These are phyloP conservation scores for Magnaporthiopsis rhizophila DNA, from an alignment of 2,329 filamentous ascomycete genomes.

Conservation along the genomic window DNA sequence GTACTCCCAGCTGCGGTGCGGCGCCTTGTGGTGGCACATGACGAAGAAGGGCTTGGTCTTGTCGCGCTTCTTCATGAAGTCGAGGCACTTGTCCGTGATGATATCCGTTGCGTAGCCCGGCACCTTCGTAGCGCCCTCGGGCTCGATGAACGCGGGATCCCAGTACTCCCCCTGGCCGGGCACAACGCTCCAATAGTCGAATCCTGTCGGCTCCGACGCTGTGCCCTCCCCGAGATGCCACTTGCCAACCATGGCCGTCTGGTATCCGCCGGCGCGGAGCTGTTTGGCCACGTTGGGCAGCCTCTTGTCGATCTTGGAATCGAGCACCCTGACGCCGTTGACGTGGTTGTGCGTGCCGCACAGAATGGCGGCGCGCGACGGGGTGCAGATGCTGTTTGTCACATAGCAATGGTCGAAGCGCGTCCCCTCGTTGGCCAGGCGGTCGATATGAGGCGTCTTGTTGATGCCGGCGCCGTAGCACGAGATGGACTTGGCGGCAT, in stretches of 20 bases:
- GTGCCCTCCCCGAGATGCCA: conserved; percentile 44
- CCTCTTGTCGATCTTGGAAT: conserved; percentile 39
- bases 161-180: conserved; percentile 45
- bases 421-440: conserved; percentile 40
- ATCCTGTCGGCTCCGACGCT: conserved; percentile 37
- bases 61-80: conserved; percentile 27
- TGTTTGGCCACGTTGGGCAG: conserved; percentile 44
- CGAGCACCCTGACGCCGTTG: conserved; percentile 42
- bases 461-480: conserved; percentile 44
- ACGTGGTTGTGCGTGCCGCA: conserved; percentile 45
- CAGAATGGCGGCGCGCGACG: conserved; percentile 40
- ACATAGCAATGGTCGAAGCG: conserved; percentile 46
- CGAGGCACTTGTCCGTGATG: conserved; percentile 40
- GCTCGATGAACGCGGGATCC: conserved; percentile 40
- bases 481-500: conserved; percentile 41
- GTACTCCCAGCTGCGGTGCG: conserved; percentile 44
- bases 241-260: conserved; percentile 45
- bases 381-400: conserved; percentile 45
- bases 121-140: conserved; percentile 20
- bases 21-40: conserved; percentile 51
- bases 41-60: conserved; percentile 39
- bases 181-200: conserved; percentile 43
- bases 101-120: conserved; percentile 42
- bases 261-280: conserved; percentile 36
- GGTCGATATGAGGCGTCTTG: conserved; percentile 41